Base-by-base conservation (phyloP, 2,329 filamentous ascomycete genomes). In the Colletotrichum sp. region DNA sequence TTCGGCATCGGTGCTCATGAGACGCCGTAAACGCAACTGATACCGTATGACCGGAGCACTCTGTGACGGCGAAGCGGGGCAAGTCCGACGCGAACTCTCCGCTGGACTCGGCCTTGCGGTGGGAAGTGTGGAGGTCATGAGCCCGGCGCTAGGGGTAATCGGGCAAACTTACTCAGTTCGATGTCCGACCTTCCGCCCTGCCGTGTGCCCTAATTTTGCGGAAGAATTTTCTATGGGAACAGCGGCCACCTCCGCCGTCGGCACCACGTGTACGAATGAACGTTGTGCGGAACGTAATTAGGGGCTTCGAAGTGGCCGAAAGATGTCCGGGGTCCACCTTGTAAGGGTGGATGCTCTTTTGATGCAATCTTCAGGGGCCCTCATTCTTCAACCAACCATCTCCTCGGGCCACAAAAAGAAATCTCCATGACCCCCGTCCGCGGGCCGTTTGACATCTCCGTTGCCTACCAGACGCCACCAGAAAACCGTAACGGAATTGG, bases 391-490 rank as follows among this genome's bases (percentile, higher is more conserved):
- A 15, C 72, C 72, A 71, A 67, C 69, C 72, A 74, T 33, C 24
- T 31, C n/a, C 24, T 13, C 12, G 24, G 57, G 13, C 8, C 29
- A 16, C n/a, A 6, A 21, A 16, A 29, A 31, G 62, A 54, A 63
- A 59, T 58, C 72, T 63, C 71, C 67, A 70, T 55, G 54, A 51
- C 11, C 59, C 59, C 70, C 36, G 43, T 62, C 21, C 55, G 29
- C 68, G 71, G 71, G 47, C 71, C 68, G 71, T 63, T 63, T 73
- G 71, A 71, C 62, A 73, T 63, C 57, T 66, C 68, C 34, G 61
- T 21, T 43, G 38, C 15, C 8, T 57, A 12, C 68, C 21, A 24
- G 11, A 36, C 57, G 47, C 55, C 68, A 67, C 43, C 43, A 33
- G 24, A 47, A 33, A 34, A 34, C 12, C n/a, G 29, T 15, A 16